Conservation (phyloP, 2,329 filamentous ascomycete genomes). For the Botryotinia narcissicola region DNA sequence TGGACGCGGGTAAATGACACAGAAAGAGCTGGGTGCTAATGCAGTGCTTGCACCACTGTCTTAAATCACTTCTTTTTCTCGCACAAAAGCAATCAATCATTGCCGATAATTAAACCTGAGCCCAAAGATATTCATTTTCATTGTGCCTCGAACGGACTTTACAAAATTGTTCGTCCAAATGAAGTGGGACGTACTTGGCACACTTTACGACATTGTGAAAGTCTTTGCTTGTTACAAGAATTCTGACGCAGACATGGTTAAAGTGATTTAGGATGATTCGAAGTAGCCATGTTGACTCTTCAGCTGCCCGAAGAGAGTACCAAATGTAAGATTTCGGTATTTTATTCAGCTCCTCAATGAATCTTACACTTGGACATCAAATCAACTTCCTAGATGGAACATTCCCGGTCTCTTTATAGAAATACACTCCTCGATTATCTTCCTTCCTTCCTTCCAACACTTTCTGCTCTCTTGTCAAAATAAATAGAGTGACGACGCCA, state of each 20-base stretch:
- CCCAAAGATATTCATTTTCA: neutral
- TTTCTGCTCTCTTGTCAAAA: neutral
- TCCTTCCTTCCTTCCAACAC: neutral
- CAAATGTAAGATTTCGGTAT: neutral
- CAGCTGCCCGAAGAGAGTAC: neutral
- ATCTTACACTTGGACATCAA: neutral
- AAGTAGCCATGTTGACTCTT: neutral
- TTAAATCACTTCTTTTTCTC: too few relatives aligned
- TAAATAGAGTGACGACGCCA: neutral
- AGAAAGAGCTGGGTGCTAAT: neutral
- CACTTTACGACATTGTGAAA: neutral
- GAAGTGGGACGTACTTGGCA: neutral
- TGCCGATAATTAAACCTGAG: neutral
- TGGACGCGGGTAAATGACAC: neutral
- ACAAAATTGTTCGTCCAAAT: neutral
- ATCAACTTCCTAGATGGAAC: neutral
- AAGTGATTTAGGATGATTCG: neutral
- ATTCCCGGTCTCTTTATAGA: neutral
- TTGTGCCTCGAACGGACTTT: neutral
- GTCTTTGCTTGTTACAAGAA: fast-evolving
- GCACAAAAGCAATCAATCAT: too few relatives aligned
- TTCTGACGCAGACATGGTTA: neutral
- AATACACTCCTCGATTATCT: neutral
- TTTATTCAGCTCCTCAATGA: neutral
- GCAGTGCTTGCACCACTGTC: too few relatives aligned